phyloP scores from a whole-genome alignment of 768 basidiomycete genomes.

The Kwoniella dendrophila region DNA sequence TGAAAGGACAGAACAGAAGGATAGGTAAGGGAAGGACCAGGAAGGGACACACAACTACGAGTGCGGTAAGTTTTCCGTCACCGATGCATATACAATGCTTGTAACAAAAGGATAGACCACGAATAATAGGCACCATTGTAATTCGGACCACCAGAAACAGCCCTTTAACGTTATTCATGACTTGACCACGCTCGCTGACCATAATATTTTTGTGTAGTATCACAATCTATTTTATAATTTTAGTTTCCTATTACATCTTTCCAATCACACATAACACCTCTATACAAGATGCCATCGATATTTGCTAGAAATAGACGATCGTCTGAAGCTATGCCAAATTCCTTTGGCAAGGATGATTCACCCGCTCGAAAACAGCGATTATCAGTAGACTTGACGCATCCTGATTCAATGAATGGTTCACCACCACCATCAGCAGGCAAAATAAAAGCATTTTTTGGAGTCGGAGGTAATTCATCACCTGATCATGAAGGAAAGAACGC shows the following conservation, averaged over 20 bases:
- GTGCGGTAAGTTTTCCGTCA: too few species aligned
- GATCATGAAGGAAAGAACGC: slow-evolving; percentile 15
- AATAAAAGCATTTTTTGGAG: slow-evolving; percentile 34
- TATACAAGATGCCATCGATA: slow-evolving; percentile 39
- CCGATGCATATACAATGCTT: neutral
- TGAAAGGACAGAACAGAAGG: too few species aligned
- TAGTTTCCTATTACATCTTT: neutral
- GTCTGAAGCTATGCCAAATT: slow-evolving; percentile 26
- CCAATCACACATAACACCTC: neutral
- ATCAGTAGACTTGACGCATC: slow-evolving; percentile 16
- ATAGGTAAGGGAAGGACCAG: too few species aligned
- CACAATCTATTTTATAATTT: neutral
- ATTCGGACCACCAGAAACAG: too few species aligned
- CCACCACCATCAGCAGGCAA: slow-evolving; percentile 24
- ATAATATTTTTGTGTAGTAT: too few species aligned
- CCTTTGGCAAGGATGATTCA: slow-evolving; percentile 1
- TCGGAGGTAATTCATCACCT: slow-evolving; percentile 16
- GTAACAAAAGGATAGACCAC: too few species aligned
- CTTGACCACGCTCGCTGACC: too few species aligned
- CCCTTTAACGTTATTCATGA: too few species aligned
- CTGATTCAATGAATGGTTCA: neutral
- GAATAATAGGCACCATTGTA: too few species aligned
- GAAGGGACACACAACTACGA: too few species aligned
- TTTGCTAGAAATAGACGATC: slow-evolving; percentile 35
- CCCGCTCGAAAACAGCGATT: slow-evolving; percentile 21